Evolutionary conservation across 2,329 filamentous ascomycete genomes (phyloP).

Genomic region (Apiospora arundinis): DNA sequence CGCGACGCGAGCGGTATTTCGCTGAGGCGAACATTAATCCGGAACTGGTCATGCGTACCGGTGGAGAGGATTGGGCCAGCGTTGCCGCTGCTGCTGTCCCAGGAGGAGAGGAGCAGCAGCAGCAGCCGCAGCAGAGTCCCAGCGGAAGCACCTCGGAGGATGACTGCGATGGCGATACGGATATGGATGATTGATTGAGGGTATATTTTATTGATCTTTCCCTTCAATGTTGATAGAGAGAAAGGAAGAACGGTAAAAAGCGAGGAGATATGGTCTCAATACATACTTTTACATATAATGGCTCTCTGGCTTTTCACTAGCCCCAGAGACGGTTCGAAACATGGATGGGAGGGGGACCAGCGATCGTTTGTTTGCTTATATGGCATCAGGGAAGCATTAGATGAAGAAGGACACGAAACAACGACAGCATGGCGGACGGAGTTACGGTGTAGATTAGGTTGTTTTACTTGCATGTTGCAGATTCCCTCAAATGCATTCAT

Average conservation of each 20-base stretch:
- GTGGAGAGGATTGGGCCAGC: constrained; percentile 49
- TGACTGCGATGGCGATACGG: constrained; percentile 10
- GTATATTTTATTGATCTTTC: neutral
- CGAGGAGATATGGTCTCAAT: neutral
- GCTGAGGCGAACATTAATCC: constrained; percentile 61
- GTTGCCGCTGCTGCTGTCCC: constrained; percentile 23
- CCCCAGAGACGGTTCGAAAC: neutral
- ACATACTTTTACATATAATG: neutral
- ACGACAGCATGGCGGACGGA: constrained; percentile 18
- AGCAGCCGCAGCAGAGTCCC: neutral
- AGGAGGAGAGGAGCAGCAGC: neutral
- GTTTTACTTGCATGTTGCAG: neutral
- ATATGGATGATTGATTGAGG: neutral
- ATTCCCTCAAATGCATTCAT: neutral
- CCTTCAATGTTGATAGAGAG: neutral
- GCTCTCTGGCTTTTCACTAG: neutral
- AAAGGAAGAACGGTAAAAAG: neutral
- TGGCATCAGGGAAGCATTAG: neutral
- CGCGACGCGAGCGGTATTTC: constrained; percentile 77
- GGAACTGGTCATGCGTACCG: constrained; percentile 69
- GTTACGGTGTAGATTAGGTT: constrained; percentile 6
- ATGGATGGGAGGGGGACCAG: neutral
- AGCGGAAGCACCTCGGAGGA: neutral
- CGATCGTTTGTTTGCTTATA: neutral
- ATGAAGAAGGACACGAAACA: neutral